Base-by-base conservation (phyloP, 768 basidiomycete species). In the Lentinula aciculospora region DNA sequence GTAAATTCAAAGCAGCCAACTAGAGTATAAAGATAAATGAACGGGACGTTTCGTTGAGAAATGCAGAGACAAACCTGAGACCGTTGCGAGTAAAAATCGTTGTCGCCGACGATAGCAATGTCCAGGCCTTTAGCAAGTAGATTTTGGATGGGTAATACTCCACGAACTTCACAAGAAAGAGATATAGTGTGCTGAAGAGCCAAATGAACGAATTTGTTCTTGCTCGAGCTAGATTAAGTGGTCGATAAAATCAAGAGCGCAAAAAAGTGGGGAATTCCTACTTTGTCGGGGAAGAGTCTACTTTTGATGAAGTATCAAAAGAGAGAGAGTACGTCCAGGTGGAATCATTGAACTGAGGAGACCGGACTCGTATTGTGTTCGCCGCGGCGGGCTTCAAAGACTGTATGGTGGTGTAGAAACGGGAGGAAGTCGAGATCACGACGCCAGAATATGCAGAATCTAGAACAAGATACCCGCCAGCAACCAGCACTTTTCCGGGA, bases 41-140 rank as follows among this genome's bases (percentile, higher is more conserved):
- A 39, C 15, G 32, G 34, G 27, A 17, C 9, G 31, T 27, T 55
- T 28, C 48, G 37, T 27, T 21, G 9, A 8, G 32, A 48, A 29
- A 31, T 23, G 21, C 32, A 51, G 17, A 27, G 66, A 57, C 78
- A 67, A 57, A 92, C 95, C 79, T 91, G 85, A 53, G 85, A 84
- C 57, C 88, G 78, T 66, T 98, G 97, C 3, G 95, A 97, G 73
- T 99, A 98, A 65, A 98, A 99, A 69, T 98, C 97, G 65, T 99
- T 98, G 70, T 94, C 94, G 9, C 94, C 96, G 27, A 87, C 83
- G 63, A 98, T 89, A 37, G 81, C 82, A 61, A 98, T 85, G 62
- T 91, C 81, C 58, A 96, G 75, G 29, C 85, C 88, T 13, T 68
- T 65, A 2, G 73, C 67, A 4, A 92, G 70, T 3, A 69, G 62